Evolutionary conservation across 129 eudicot genomes (phyloP), one percentile per base, ranked within the genome.

Genomic region (Saussurea involucrata): DNA sequence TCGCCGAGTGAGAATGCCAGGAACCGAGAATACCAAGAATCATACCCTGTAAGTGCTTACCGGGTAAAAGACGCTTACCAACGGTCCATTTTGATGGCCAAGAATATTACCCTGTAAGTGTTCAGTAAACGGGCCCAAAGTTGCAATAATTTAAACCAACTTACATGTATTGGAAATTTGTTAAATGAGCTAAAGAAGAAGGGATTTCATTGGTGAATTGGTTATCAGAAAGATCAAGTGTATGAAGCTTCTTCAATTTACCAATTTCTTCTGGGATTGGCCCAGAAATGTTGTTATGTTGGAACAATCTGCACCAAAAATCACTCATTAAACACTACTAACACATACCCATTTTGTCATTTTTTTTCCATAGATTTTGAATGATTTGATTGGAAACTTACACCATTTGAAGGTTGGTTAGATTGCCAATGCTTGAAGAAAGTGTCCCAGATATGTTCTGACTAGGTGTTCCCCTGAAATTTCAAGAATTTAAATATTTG

Each of bases 181-280:
- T 87, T 79, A 93, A 81, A 68, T 85, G 84, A 5, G 86, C 90
- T 55, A 93, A 42, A 68, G 94, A 83, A 68, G 88, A 79, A 15
- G 98, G 98, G 13, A 93, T 86, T 79, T 80, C 76, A 68, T 90
- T 88, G 53, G 76, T 81, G 84, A 93, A 90, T 46, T 79, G 64
- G 46, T 93, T 93, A 85, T 87, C 82, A 63, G 98, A 93, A 80
- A 93, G 96, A 88, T 93, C 98, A 81, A 93, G 89, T 71, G 96
- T 93, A 12, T 90, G 90, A 77, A 93, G 92, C 84, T 88, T 87
- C 81, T 76, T 63, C 5, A 93, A 86, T 84, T 79, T 87, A 46
- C 98, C 92, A 67, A 93, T 67, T 73, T 88, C 92, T 61, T 73
- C 73, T 71, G 98, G 98, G 72, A 93, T 87, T 81, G 85, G 81